Evolutionary conservation across 2,329 filamentous ascomycete species (phyloP).

Genomic region (Didymella lethalis): DNA sequence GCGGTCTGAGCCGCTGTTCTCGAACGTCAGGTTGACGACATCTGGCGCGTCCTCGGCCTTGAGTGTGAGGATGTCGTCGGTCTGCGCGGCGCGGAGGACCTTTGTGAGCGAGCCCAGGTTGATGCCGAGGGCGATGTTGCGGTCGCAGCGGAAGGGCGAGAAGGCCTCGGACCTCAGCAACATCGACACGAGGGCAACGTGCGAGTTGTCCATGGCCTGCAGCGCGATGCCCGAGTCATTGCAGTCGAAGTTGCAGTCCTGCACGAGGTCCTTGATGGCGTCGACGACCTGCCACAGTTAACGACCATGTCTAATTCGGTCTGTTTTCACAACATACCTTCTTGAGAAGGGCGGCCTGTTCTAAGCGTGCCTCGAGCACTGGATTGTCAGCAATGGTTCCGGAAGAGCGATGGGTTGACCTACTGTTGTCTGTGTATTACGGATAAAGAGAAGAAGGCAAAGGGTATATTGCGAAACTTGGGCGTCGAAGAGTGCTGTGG

Average conservation of each 20-base stretch:
- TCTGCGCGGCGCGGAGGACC: conserved; percentile 91
- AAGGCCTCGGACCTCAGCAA: conserved; percentile 96
- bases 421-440: conserved; percentile 12
- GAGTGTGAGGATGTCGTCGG: conserved; percentile 92
- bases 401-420: not conserved
- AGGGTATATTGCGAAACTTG: not conserved
- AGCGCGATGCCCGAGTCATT: conserved; percentile 99
- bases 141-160: conserved; percentile 95
- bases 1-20: conserved; percentile 85
- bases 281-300: conserved; percentile 78
- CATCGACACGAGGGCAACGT: conserved; percentile 99
- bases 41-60: conserved; percentile 98
- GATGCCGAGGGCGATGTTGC: conserved; percentile 97
- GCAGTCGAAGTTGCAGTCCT: conserved; percentile 99
- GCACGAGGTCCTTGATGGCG: conserved; percentile 98
- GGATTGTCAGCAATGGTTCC: conserved; percentile 30
- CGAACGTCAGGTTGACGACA: conserved; percentile 93
- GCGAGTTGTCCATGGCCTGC: conserved; percentile 99
- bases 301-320: conserved; percentile 5
- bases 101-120: conserved; percentile 97
- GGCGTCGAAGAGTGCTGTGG: not conserved
- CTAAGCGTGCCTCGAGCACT: conserved; percentile 97
- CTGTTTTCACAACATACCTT: conserved; percentile 67
- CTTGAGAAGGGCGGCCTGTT: conserved; percentile 93
- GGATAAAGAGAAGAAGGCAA: not conserved